These are phyloP conservation scores for Pseudopithomyces maydicus DNA, from an alignment of 2,329 filamentous ascomycete species.

Conservation along the genomic window DNA sequence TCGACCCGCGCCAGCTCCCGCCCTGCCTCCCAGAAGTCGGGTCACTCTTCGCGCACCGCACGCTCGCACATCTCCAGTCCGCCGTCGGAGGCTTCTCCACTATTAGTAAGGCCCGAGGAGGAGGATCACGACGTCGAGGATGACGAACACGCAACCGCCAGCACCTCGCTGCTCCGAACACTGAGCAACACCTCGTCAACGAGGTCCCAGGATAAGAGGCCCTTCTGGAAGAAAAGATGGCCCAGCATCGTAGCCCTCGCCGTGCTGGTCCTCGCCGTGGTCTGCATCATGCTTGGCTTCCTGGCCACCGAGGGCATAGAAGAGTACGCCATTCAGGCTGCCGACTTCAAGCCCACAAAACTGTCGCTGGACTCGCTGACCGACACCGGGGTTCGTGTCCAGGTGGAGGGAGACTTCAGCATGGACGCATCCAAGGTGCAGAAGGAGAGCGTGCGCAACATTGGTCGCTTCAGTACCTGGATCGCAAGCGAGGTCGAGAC, in stretches of 20 bases:
- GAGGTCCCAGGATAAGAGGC: conserved; percentile 22
- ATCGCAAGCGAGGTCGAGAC: conserved; percentile 78
- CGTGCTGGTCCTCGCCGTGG: conserved; percentile 64
- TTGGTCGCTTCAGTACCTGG: conserved; percentile 81
- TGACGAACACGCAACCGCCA: conserved; percentile 35
- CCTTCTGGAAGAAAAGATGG: conserved; percentile 64
- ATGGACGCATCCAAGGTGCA: conserved; percentile 79
- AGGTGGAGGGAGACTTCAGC: conserved; percentile 79
- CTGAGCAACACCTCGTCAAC: conserved; percentile 29
- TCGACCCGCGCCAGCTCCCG: conserved; percentile 44
- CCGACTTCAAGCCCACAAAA: conserved; percentile 80
- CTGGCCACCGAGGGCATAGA: conserved; percentile 79
- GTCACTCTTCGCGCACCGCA: conserved; percentile 38
- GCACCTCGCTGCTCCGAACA: conserved; percentile 43
- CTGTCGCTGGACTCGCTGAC: conserved; percentile 88
- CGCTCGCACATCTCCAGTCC: conserved; percentile 36
- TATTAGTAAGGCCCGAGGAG: conserved; percentile 35
- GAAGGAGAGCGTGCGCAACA: conserved; percentile 70
- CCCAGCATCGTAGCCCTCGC: conserved; percentile 76
- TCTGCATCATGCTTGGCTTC: conserved; percentile 82
- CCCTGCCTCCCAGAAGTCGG: conserved; percentile 44
- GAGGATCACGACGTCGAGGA: conserved; percentile 31
- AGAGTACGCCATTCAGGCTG: conserved; percentile 83
- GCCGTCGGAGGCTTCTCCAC: conserved; percentile 47
- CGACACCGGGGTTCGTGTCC: conserved; percentile 73